phyloP scores from a whole-genome alignment of 2,329 filamentous ascomycete genomes.

The Microsporum audouinii region DNA sequence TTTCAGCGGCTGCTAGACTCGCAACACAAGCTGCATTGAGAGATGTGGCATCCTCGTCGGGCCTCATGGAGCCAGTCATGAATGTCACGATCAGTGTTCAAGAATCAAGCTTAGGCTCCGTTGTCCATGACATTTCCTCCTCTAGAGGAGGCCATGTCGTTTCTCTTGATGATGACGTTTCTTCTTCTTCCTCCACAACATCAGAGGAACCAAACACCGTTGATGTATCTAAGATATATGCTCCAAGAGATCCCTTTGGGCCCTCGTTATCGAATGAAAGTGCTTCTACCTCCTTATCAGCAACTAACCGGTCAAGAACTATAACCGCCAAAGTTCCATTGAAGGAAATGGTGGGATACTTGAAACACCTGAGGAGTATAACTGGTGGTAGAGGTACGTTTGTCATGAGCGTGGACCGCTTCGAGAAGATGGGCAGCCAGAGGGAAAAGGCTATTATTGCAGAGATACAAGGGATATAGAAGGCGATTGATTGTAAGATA shows the following conservation, averaged over 20 bases:
- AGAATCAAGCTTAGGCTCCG: constrained; percentile 65
- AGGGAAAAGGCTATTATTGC: constrained; percentile 47
- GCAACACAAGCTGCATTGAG: constrained; percentile 61
- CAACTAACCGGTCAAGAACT: constrained; percentile 41
- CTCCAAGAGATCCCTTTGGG: constrained; percentile 74
- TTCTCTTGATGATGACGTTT: constrained; percentile 49
- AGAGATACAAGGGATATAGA: constrained; percentile 31
- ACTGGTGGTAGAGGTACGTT: constrained; percentile 75
- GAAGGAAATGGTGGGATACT: constrained; percentile 93
- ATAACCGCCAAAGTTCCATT: constrained; percentile 82
- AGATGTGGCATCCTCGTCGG: constrained; percentile 44
- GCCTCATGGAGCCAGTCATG: constrained; percentile 89
- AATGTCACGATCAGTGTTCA: constrained; percentile 75
- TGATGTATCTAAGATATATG: constrained; percentile 66
- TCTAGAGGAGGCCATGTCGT: constrained; percentile 63
- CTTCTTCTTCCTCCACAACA: constrained; percentile 20
- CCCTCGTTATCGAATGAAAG: constrained; percentile 14
- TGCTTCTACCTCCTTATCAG: not conserved
- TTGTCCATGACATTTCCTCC: constrained; percentile 71
- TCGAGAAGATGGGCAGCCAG: constrained; percentile 54
- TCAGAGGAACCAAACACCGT: constrained; percentile 39
- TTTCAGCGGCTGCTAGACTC: constrained; percentile 54
- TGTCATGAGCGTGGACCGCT: constrained; percentile 61
- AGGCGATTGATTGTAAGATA: not conserved
- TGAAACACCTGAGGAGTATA: constrained; percentile 76